Evolutionary conservation across 257 asterid species (phyloP).

Genomic region (Solanum gandarillasii): DNA sequence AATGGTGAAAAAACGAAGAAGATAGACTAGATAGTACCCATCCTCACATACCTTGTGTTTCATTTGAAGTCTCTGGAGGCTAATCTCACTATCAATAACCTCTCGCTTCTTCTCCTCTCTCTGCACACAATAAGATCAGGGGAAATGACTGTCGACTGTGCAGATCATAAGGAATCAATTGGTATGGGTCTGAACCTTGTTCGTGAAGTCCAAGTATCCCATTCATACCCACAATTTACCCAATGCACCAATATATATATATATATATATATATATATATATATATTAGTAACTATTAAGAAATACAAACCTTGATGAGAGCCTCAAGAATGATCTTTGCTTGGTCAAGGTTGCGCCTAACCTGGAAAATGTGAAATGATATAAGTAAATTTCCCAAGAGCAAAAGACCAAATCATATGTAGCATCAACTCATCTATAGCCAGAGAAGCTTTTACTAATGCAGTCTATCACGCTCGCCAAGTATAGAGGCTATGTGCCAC

Average conservation of each 20-base stretch:
- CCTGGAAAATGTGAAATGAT: conserved; percentile 36
- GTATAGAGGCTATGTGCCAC: background rate
- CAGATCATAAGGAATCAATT: background rate
- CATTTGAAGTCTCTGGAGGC: conserved; percentile 84
- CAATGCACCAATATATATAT: background rate
- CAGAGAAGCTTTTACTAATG: background rate
- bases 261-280: background rate
- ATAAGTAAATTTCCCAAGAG: background rate
- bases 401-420: background rate
- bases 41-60: conserved; percentile 63
- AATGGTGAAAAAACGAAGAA: background rate
- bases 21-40: background rate
- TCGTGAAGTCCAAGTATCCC: background rate
- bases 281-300: background rate
- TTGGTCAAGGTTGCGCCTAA: conserved; percentile 96
- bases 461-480: background rate
- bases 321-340: conserved; percentile 80
- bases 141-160: background rate
- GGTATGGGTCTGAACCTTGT: background rate
- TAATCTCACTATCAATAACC: conserved; percentile 73
- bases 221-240: background rate
- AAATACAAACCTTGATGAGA: conserved; percentile 59
- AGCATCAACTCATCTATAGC: background rate
- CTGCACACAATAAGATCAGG: conserved; percentile 27
- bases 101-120: conserved; percentile 97